These are phyloP conservation scores for Aspergillus indologenus DNA, from an alignment of 495 filamentous ascomycete genomes.

Conservation along the genomic window DNA sequence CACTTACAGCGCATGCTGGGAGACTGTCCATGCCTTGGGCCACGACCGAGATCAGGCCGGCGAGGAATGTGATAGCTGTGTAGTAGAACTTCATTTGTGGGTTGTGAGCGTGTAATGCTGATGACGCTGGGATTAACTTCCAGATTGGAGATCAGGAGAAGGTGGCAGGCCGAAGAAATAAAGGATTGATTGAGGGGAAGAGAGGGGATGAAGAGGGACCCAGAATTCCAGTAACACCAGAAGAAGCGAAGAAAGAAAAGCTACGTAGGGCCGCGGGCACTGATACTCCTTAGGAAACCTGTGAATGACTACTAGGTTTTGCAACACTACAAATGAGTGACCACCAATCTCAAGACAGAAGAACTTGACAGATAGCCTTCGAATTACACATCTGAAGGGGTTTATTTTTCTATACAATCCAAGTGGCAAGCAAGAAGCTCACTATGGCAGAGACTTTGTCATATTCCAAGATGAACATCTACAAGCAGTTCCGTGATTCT, in stretches of 20 bases:
- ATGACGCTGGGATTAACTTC: background rate
- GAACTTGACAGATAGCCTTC: too few relatives aligned
- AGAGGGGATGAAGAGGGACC: too few relatives aligned
- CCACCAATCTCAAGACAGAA: background rate
- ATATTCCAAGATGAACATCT: too few relatives aligned
- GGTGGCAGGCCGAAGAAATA: too few relatives aligned
- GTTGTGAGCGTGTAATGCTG: background rate
- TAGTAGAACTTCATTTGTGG: constrained; percentile 40
- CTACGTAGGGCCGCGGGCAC: background rate
- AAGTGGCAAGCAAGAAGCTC: too few relatives aligned
- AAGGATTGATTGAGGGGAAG: too few relatives aligned
- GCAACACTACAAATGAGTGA: background rate
- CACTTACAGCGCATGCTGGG: constrained; percentile 49
- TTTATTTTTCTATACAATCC: too few relatives aligned
- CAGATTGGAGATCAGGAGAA: too few relatives aligned
- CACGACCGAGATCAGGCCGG: constrained; percentile 31
- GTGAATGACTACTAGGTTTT: background rate
- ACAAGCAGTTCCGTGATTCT: too few relatives aligned
- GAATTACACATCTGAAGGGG: too few relatives aligned
- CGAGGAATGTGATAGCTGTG: constrained; percentile 28
- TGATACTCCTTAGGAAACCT: background rate
- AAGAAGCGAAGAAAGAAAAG: background rate
- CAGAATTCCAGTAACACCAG: too few relatives aligned
- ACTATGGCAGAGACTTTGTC: too few relatives aligned
- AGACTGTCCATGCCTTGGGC: constrained; percentile 43